phyloP scores from a whole-genome alignment of 306 rosid genomes.

The Purshia tridentata region DNA sequence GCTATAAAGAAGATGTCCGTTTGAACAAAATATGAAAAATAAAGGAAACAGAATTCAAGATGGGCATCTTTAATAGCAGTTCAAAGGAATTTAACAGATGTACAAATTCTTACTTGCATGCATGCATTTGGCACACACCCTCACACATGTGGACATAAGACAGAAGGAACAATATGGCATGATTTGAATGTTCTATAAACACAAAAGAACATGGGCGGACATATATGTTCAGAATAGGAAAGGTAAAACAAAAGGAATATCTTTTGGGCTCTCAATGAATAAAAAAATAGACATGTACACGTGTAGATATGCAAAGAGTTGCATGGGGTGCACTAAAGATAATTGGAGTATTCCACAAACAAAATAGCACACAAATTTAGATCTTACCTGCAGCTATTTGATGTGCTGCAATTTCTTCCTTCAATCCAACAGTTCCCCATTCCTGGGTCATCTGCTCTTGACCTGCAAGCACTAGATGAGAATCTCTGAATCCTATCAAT shows the following conservation, averaged over 20 bases:
- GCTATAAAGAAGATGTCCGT: too few relatives aligned
- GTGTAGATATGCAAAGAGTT: too few relatives aligned
- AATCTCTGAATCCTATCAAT: constrained; percentile 71
- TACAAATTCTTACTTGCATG: not conserved
- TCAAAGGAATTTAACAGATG: not conserved
- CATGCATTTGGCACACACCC: not conserved
- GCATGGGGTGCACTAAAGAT: not conserved
- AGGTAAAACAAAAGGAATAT: not conserved
- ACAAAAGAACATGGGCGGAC: not conserved
- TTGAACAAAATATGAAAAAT: not conserved
- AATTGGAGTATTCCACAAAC: not conserved
- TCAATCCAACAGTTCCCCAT: constrained; percentile 75
- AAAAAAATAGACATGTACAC: too few relatives aligned
- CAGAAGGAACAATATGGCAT: not conserved
- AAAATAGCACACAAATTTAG: not conserved
- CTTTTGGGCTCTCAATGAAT: not conserved
- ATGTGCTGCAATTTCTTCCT: constrained; percentile 79
- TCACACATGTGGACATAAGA: not conserved
- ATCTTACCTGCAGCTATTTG: constrained; percentile 66
- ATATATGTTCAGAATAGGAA: not conserved
- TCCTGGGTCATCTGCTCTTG: constrained; percentile 57
- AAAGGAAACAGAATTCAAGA: not conserved
- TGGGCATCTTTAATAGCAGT: not conserved
- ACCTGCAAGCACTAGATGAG: constrained; percentile 75
- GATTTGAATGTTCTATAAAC: not conserved